phyloP scores from a whole-genome alignment of 345 rosid genomes.

The Syzygium grande region DNA sequence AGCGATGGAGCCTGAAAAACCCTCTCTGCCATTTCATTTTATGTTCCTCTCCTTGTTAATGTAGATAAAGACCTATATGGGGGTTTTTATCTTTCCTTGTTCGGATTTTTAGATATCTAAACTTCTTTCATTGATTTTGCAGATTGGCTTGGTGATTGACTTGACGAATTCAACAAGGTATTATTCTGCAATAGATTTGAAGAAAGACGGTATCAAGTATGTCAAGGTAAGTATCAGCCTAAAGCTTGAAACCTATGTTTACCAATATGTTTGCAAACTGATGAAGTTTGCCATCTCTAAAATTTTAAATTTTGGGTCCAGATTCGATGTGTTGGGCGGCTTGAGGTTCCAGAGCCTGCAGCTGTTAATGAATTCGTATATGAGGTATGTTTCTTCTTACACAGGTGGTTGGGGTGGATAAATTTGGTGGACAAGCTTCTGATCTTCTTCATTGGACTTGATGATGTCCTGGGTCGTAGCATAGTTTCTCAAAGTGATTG shows the following conservation, averaged over 20 bases:
- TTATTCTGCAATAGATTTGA: conserved; percentile 64
- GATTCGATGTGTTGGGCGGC: conserved; percentile 95
- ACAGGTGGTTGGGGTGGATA: not conserved
- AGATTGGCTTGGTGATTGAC: conserved; percentile 99
- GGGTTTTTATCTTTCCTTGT: not conserved
- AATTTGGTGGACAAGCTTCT: not conserved
- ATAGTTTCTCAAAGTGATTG: not conserved
- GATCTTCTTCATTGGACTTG: not conserved
- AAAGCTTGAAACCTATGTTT: not conserved
- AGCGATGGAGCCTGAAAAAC: not conserved
- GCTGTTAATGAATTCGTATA: conserved; percentile 79
- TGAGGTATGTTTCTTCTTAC: conserved; percentile 45
- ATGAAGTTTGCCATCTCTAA: not conserved
- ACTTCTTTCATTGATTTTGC: conserved; percentile 9
- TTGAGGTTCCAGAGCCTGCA: conserved; percentile 79
- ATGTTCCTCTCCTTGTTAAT: not conserved
- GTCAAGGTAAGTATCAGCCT: conserved; percentile 53
- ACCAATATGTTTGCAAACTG: not conserved
- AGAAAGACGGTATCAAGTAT: conserved; percentile 84
- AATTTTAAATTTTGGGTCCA: conserved; percentile 18
- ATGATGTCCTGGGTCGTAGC: not conserved
- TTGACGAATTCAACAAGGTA: conserved; percentile 92
- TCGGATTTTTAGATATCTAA: not conserved
- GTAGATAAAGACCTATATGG: not conserved
- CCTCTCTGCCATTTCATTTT: not conserved